A percentile compares a stretch with the other conserved stretches of the same genome.
phyloP scores from a whole-genome alignment of 257 asterid genomes.

The Solanum etuberosum region DNA sequence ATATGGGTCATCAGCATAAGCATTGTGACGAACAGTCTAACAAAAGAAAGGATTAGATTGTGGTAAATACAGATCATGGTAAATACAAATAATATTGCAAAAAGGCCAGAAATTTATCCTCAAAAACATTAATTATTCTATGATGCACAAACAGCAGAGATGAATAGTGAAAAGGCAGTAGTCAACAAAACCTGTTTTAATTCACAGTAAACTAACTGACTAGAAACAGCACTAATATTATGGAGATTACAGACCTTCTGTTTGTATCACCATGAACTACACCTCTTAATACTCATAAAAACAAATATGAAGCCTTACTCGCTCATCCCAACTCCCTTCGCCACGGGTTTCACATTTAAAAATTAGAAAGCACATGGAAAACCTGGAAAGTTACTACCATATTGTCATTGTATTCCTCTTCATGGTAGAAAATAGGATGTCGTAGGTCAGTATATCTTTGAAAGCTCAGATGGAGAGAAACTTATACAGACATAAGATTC shows the following conservation, averaged over 20 bases:
- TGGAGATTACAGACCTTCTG: background rate
- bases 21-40: slow-evolving; percentile 82
- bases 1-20: slow-evolving; percentile 67
- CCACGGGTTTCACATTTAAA: background rate
- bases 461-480: background rate
- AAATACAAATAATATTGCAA: background rate
- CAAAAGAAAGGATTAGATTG: background rate
- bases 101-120: background rate
- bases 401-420: background rate
- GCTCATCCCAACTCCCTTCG: background rate
- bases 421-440: background rate
- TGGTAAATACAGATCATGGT: background rate
- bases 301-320: background rate
- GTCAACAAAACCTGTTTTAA: background rate
- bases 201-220: background rate
- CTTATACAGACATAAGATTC: background rate
- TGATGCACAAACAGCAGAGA: background rate
- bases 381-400: background rate
- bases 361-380: background rate
- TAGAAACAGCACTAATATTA: background rate
- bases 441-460: background rate
- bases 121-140: background rate
- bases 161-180: background rate
- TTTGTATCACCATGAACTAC: background rate
- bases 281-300: background rate